A percentile compares a stretch with the other conserved stretches of the same genome.
Evolutionary conservation across 2,329 filamentous ascomycete genomes (phyloP).

Genomic region (Teratosphaeria viscida): DNA sequence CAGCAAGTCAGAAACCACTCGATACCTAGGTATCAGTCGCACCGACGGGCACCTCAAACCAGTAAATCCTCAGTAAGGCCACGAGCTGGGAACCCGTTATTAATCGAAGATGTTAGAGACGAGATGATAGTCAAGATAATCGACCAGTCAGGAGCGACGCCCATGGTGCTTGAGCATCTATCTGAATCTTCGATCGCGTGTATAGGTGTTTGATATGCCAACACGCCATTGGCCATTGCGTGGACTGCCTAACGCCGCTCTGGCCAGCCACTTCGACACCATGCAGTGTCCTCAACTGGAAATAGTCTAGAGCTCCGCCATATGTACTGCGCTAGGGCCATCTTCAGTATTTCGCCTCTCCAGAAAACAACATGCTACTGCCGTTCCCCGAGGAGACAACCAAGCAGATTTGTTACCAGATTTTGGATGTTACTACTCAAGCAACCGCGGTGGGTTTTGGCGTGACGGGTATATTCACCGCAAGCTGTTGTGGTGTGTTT

Average conservation of each 20-base stretch:
- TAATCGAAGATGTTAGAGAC: too few relatives aligned
- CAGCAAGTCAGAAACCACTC: too few relatives aligned
- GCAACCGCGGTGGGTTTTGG: constrained; percentile 1
- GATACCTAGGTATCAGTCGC: too few relatives aligned
- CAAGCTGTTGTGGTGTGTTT: constrained; percentile 5
- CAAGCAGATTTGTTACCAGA: neutral
- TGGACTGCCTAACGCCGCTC: neutral
- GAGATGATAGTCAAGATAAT: too few relatives aligned
- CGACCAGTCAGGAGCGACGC: too few relatives aligned
- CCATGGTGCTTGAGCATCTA: too few relatives aligned
- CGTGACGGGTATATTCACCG: constrained; percentile 3
- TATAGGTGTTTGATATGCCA: too few relatives aligned
- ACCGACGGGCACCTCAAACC: too few relatives aligned
- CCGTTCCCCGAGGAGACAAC: neutral
- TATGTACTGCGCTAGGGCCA: neutral
- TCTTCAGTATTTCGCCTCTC: neutral
- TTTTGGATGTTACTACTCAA: neutral
- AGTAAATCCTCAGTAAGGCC: too few relatives aligned
- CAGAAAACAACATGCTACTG: neutral
- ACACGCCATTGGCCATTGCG: too few relatives aligned
- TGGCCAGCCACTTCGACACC: neutral
- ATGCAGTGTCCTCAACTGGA: neutral
- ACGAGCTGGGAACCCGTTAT: too few relatives aligned
- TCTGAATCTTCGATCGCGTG: too few relatives aligned
- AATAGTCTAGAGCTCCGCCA: neutral